A percentile compares a stretch with the other conserved stretches of the same genome.
Evolutionary conservation across 352 stramenopile genomes (phyloP).

Genomic region (Globisporangium paroecandrum): DNA sequence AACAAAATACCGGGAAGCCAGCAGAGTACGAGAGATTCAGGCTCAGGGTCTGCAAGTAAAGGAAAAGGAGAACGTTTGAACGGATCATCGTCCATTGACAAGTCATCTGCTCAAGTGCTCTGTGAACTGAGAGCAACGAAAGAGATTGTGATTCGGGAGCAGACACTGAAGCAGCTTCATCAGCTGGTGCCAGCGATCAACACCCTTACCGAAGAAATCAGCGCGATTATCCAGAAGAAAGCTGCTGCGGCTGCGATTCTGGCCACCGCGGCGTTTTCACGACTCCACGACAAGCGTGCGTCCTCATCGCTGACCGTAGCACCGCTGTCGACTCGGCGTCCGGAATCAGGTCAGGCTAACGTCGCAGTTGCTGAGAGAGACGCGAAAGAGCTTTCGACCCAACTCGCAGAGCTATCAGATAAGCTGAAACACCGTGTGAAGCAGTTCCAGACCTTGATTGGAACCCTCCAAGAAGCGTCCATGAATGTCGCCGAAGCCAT

Average conservation of each 20-base stretch:
- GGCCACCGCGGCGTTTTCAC: neutral
- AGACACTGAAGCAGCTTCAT: conserved; percentile 45
- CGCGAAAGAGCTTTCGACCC: conserved; percentile 11
- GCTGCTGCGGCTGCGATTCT: conserved; percentile 16
- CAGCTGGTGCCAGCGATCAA: conserved; percentile 25
- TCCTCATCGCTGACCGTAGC: conserved; percentile 12
- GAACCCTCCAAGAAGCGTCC: conserved; percentile 27
- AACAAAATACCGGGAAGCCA: neutral
- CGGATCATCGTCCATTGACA: conserved; percentile 12
- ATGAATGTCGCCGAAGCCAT: conserved; percentile 41
- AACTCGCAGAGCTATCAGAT: conserved; percentile 20
- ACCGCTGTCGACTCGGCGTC: conserved; percentile 10
- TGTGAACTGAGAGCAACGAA: conserved; percentile 51
- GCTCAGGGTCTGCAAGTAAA: neutral
- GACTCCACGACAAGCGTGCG: conserved; percentile 9
- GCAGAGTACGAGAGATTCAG: neutral
- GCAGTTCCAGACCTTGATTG: conserved; percentile 32
- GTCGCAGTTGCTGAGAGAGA: conserved; percentile 7
- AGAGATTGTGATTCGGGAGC: conserved; percentile 57
- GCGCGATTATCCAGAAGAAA: conserved; percentile 22
- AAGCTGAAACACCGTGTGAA: conserved; percentile 25
- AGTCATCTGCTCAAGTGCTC: conserved; percentile 39
- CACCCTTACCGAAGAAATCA: conserved; percentile 28
- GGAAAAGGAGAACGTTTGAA: neutral
- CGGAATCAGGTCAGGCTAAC: conserved; percentile 10